Conservation (phyloP, 441 rosid species). For the Melastoma candidum region DNA sequence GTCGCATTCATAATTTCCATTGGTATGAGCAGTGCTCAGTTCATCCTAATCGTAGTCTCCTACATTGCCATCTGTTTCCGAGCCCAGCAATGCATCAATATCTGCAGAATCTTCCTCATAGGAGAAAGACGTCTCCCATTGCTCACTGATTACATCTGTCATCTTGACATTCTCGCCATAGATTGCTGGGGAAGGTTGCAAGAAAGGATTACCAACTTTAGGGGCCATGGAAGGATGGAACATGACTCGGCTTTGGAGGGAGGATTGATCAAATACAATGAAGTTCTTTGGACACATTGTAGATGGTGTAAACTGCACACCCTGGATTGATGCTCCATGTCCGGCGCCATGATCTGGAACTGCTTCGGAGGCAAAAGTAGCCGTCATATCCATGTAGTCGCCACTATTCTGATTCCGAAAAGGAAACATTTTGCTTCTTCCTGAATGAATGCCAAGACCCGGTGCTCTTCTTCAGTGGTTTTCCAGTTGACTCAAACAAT, state of each 20-base stretch:
- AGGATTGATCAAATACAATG: constrained; percentile 64
- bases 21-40: constrained; percentile 61
- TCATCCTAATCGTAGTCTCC: constrained; percentile 57
- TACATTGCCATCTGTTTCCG: constrained; percentile 32
- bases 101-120: constrained; percentile 74
- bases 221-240: constrained; percentile 63
- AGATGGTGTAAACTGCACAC: constrained; percentile 69
- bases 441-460: constrained; percentile 18
- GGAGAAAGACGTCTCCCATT: constrained; percentile 35
- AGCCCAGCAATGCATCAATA: constrained; percentile 73
- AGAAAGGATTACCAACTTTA: constrained; percentile 34
- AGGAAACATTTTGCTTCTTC: constrained; percentile 22
- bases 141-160: constrained; percentile 22
- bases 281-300: constrained; percentile 69
- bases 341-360: constrained; percentile 42
- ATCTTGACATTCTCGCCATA: constrained; percentile 31
- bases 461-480: constrained; percentile 46
- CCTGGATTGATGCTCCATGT: constrained; percentile 34
- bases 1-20: constrained; percentile 32
- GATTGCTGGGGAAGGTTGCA: constrained; percentile 25
- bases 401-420: constrained; percentile 37
- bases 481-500: constrained; percentile 14
- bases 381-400: constrained; percentile 29
- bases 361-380: constrained; percentile 35
- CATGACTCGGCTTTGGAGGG: constrained; percentile 59